Percentiles rank a stretch among this genome's conserved stretches.
phyloP scores from a whole-genome alignment of 257 asterid genomes.

The Solanum chaucha region DNA sequence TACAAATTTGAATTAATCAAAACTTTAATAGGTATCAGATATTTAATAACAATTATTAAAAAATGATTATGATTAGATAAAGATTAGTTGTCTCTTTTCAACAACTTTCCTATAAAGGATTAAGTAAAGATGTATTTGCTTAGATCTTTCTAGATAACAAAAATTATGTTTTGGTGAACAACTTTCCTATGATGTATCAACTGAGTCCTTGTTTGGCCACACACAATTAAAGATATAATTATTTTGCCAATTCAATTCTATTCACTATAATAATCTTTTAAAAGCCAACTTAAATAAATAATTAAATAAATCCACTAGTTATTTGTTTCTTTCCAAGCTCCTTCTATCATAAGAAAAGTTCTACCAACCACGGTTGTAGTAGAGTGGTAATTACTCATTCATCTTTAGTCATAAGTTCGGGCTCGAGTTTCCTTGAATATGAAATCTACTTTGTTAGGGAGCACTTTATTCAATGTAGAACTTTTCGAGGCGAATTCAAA shows the following conservation, averaged over 20 bases:
- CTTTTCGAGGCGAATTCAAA: accelerated
- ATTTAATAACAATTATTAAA: not conserved
- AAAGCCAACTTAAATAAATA: not conserved
- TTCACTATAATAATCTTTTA: not conserved
- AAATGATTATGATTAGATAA: not conserved
- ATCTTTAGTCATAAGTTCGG: no score
- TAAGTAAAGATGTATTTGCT: not conserved
- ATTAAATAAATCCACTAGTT: not conserved
- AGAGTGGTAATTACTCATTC: accelerated
- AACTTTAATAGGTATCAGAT: accelerated
- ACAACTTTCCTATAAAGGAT: not conserved
- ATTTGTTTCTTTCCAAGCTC: not conserved
- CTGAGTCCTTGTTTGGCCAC: not conserved
- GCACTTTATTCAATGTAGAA: accelerated
- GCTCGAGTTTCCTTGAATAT: no score
- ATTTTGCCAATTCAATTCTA: not conserved
- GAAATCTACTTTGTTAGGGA: no score
- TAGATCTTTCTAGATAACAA: not conserved
- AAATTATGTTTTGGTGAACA: not conserved
- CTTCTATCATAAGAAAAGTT: not conserved
- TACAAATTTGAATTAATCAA: accelerated
- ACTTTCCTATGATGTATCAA: not conserved
- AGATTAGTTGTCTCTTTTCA: not conserved
- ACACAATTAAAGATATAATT: not conserved
- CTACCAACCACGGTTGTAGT: accelerated